Base-by-base conservation (phyloP, 257 asterid genomes). In the Penstemon davidsonii region DNA sequence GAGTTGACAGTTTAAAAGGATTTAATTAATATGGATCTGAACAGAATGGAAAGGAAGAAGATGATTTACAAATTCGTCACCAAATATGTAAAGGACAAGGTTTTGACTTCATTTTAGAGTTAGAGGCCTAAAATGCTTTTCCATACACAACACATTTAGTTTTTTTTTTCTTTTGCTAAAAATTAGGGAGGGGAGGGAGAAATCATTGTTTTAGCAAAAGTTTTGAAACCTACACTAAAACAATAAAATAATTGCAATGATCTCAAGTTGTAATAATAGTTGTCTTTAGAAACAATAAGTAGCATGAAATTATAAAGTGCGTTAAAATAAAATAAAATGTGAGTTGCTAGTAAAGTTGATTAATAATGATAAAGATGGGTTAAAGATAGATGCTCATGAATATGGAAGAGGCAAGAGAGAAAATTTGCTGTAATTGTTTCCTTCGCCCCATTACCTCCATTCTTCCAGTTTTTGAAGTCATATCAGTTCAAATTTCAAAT, bases 321-420 rank as follows among this genome's bases (percentile, higher is more conserved):
- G 1, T 15, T 8, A 11, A 10, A 49, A 10, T 10, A 49, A 12
- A 49, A 49, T 49, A 49, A 12, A 25, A 25, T 49, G 33, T 25
- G 33, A 25, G 33, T 25, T 25, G 33, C 33, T 25, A 25, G 33
- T 25, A 25, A 25, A 25, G 33, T 25, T 25, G 2, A 25, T 25
- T 25, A 25, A 12, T 4, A 37, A 40, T 7, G 51, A 42, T 11
- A 51, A 15, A 12, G 18, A 64, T 38, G 18, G 8, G 47, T 49
- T 60, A 41, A 64, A 36, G 49, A 51, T 37, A 13, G 12, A 7
- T n/a, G 37, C 70, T 50, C 58, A 39, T 52, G 51, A 51, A 52
- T 39, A 54, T 49, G 9, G 18, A 49, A n/a, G 12, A 1, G 4
- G 39, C 41, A 38, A 6, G 4, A 40, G 6, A 45, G n/a, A 49